phyloP scores from a whole-genome alignment of 371 early-diverging fungal genomes.

The Thermomucor indicae-seudaticae region DNA sequence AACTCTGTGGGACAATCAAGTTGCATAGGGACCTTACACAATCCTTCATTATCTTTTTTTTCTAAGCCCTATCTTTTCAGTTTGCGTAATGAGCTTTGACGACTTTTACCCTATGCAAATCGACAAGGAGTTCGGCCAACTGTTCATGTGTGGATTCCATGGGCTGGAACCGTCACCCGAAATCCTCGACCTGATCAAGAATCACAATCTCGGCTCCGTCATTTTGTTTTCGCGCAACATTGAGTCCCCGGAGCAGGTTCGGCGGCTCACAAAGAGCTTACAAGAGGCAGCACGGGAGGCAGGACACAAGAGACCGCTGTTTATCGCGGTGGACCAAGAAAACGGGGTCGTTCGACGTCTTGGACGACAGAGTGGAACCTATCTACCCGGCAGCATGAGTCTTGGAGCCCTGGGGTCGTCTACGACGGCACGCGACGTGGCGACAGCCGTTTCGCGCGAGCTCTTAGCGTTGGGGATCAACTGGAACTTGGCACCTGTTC shows the following conservation, averaged over 20 bases:
- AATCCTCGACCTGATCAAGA: slow-evolving; percentile 36
- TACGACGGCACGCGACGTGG: slow-evolving; percentile 28
- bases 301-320: slow-evolving; percentile 34
- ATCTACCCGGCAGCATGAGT: slow-evolving; percentile 45
- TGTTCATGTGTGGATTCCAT: slow-evolving; percentile 45
- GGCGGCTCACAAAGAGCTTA: slow-evolving; percentile 19
- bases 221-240: slow-evolving; percentile 51
- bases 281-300: slow-evolving; percentile 38
- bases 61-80: no score
- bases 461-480: slow-evolving; percentile 38
- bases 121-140: slow-evolving; percentile 23
- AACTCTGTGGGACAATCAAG: no score
- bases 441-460: slow-evolving; percentile 30
- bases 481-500: slow-evolving; percentile 44
- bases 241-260: slow-evolving; percentile 28
- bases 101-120: no score
- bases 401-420: slow-evolving; percentile 35
- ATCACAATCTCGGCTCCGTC: slow-evolving; percentile 39
- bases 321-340: slow-evolving; percentile 49
- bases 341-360: slow-evolving; percentile 48
- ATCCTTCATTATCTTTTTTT: no score
- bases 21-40: no score
- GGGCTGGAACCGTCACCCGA: slow-evolving; percentile 33
- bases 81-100: no score
- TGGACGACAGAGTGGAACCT: slow-evolving; percentile 28